phyloP scores from a whole-genome alignment of 1,284 basidiomycete genomes.

The Ceratobasidium sp. region DNA sequence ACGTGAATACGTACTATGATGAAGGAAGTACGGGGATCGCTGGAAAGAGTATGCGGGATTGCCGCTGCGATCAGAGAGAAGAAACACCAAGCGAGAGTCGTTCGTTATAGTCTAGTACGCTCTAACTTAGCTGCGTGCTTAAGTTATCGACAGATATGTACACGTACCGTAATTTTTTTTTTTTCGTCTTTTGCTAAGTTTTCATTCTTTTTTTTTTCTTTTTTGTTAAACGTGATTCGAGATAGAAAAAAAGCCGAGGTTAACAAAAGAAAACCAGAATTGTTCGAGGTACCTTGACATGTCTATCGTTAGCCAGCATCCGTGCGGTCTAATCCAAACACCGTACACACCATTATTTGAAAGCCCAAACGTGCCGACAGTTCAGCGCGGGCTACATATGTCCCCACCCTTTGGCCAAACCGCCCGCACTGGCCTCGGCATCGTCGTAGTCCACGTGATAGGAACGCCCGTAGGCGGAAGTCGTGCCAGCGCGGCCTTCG shows the following conservation, averaged over 20 bases:
- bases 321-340: neutral
- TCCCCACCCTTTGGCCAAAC: no score
- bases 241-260: no score
- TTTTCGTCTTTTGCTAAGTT: neutral
- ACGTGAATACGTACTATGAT: neutral
- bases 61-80: neutral
- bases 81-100: neutral
- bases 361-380: neutral
- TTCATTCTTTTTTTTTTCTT: neutral
- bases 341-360: neutral
- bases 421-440: no score
- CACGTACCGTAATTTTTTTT: neutral
- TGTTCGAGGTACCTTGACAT: neutral
- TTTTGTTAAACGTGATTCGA: neutral
- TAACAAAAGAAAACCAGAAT: no score
- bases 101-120: neutral
- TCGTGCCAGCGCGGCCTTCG: no score
- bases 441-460: no score
- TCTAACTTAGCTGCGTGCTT: no score
- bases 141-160: neutral
- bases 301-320: neutral
- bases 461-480: no score
- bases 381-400: no score
- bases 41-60: neutral
- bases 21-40: neutral